These are phyloP conservation scores for Casuarina equisetifolia DNA, from an alignment of 306 rosid genomes.

Conservation along the genomic window DNA sequence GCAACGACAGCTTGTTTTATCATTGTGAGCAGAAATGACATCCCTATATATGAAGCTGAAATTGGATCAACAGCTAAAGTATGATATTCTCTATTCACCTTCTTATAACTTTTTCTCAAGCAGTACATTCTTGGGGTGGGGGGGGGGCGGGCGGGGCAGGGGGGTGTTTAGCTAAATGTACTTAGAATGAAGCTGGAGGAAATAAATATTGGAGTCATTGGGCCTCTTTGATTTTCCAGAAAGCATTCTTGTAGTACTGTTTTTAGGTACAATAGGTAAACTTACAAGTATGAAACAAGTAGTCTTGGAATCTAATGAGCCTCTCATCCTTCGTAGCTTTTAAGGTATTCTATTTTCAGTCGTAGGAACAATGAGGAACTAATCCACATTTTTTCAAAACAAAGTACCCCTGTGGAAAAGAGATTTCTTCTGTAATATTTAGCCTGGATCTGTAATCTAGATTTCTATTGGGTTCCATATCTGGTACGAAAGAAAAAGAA, in stretches of 20 bases:
- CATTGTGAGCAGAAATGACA: slow-evolving; percentile 93
- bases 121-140: slow-evolving; percentile 9
- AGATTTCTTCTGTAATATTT: neutral
- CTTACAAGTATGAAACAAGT: too few species aligned
- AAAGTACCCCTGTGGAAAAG: too few species aligned
- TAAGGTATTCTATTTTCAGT: slow-evolving; percentile 5
- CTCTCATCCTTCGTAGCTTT: neutral
- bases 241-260: too few species aligned
- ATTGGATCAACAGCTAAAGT: slow-evolving; percentile 96
- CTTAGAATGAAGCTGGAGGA: too few species aligned
- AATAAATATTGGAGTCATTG: too few species aligned
- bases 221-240: too few species aligned
- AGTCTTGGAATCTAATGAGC: too few species aligned
- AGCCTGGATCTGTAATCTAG: neutral
- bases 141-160: too few species aligned
- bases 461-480: neutral
- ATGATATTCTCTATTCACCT: slow-evolving; percentile 16
- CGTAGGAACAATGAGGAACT: too few species aligned
- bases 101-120: neutral
- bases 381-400: too few species aligned
- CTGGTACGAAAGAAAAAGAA: neutral
- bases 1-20: slow-evolving; percentile 95
- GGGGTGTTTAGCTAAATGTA: too few species aligned
- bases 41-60: slow-evolving; percentile 98
- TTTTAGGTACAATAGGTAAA: too few species aligned